phyloP scores from a whole-genome alignment of 1,284 basidiomycete species.

The Sphaerobolus stellatus region DNA sequence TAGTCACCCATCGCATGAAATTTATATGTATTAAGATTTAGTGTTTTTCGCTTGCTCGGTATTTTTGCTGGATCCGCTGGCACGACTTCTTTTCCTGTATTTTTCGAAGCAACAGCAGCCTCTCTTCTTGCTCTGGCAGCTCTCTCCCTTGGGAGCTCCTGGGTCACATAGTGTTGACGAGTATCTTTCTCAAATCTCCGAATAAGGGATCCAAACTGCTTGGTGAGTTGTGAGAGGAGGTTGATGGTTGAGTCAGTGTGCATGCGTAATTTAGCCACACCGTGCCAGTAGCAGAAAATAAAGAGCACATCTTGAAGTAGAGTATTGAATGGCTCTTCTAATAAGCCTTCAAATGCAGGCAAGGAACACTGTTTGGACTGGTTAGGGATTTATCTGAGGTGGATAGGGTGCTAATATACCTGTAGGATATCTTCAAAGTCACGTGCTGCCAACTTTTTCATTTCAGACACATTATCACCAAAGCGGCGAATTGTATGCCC shows the following conservation, averaged over 20 bases:
- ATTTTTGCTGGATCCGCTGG: conserved; percentile 1
- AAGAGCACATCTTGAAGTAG: conserved; percentile 29
- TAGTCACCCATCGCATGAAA: conserved; percentile 36
- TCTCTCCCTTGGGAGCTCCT: conserved; percentile 27
- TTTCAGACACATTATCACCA: conserved; percentile 12
- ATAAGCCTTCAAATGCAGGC: conserved; percentile 34
- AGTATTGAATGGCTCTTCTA: conserved; percentile 26
- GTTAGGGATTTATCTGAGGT: background rate
- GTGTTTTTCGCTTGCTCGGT: background rate
- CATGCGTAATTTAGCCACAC: conserved; percentile 31
- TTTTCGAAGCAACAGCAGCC: conserved; percentile 2
- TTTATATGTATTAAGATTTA: conserved; percentile 31
- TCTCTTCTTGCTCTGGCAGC: conserved; percentile 18
- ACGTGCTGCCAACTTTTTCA: conserved; percentile 14
- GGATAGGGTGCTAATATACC: conserved; percentile 1
- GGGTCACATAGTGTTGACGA: conserved; percentile 24
- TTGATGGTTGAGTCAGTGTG: conserved; percentile 30
- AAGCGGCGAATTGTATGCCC: conserved; percentile 12
- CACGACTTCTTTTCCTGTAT: background rate
- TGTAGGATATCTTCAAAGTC: conserved; percentile 18
- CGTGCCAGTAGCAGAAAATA: conserved; percentile 32
- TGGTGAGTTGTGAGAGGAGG: conserved; percentile 22
- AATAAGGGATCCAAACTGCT: conserved; percentile 19
- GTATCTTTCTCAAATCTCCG: conserved; percentile 22
- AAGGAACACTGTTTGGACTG: conserved; percentile 30